These are phyloP conservation scores for Antitrichia curtipendula DNA, from an alignment of 225 moss, liverwort and hornwort species.

Conservation along the genomic window DNA sequence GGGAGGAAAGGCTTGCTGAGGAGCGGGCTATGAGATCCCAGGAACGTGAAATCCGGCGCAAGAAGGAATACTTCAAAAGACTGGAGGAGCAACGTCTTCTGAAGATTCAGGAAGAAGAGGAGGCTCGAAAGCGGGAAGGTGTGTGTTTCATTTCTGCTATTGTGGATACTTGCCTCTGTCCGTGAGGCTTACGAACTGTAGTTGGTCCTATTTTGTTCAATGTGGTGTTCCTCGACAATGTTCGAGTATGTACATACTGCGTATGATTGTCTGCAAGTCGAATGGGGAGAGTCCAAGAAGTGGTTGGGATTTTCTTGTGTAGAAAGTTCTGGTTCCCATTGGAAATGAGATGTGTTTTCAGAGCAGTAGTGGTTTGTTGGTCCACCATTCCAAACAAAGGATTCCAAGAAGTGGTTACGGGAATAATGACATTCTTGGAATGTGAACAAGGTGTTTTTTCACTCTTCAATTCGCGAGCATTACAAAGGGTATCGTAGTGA, in stretches of 20 bases:
- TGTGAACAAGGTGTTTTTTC: not conserved
- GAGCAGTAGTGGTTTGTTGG: not conserved
- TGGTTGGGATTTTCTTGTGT: not conserved
- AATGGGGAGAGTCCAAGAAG: not conserved
- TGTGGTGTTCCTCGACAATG: not conserved
- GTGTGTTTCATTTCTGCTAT: not conserved
- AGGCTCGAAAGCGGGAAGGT: constrained; percentile 86
- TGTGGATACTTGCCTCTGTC: not conserved
- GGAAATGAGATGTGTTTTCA: not conserved
- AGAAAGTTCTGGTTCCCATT: not conserved
- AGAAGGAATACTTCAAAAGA: constrained; percentile 65
- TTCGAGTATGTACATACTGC: no score
- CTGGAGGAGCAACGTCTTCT: constrained; percentile 74
- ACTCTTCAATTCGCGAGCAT: not conserved
- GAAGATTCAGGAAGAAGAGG: constrained; percentile 79
- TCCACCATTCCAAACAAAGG: not conserved
- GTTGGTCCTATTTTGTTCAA: not conserved
- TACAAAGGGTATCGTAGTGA: not conserved
- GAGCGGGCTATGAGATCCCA: constrained; percentile 69
- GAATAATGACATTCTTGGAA: no score
- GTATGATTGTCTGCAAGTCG: not conserved
- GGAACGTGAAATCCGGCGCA: constrained; percentile 82
- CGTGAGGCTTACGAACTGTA: not conserved
- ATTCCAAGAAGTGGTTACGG: no score
- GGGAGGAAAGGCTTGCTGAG: constrained; percentile 85